Conservation (phyloP, 176 grass and related monocot species). For the Musa schizocarpa region DNA sequence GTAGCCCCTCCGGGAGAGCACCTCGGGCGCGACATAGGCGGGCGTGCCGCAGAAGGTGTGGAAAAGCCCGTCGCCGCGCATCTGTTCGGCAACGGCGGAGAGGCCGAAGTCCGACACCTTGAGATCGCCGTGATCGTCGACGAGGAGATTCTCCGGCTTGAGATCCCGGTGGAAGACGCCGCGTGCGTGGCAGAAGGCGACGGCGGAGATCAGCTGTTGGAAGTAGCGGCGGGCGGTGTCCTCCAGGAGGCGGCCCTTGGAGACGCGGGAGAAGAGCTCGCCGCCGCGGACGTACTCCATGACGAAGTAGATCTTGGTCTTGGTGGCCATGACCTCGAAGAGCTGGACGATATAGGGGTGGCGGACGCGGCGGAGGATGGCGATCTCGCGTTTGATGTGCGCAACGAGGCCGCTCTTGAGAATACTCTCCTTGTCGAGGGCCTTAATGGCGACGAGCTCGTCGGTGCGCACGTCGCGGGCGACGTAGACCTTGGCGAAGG, state of each 20-base stretch:
- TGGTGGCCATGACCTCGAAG: conserved; percentile 96
- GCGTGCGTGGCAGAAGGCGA: conserved; percentile 88
- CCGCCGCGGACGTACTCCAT: conserved; percentile 93
- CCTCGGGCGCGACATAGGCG: conserved; percentile 82
- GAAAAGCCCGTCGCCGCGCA: conserved; percentile 72
- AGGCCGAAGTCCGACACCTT: conserved; percentile 99
- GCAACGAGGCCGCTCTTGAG: conserved; percentile 63
- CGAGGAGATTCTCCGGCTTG: conserved; percentile 95
- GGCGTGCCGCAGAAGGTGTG: conserved; percentile 99
- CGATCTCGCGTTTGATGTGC: conserved; percentile 97
- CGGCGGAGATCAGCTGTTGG: conserved; percentile 83
- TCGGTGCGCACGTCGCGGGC: conserved; percentile 49
- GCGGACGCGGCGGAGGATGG: conserved; percentile 80
- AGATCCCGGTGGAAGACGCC: conserved; percentile 94
- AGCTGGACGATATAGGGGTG: conserved; percentile 90
- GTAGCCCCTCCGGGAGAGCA: conserved; percentile 76
- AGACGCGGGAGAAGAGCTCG: conserved; percentile 83
- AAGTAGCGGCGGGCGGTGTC: conserved; percentile 81
- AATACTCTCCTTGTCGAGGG: conserved; percentile 92
- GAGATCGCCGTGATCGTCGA: conserved; percentile 77
- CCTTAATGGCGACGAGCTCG: conserved; percentile 84
- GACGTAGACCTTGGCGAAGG: conserved; percentile 95
- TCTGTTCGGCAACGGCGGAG: conserved; percentile 85
- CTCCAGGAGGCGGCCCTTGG: conserved; percentile 92
- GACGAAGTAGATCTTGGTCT: conserved; percentile 99